Percentiles rank a stretch among this genome's conserved stretches.
phyloP scores from a whole-genome alignment of 805 yeast genomes.

The Saturnispora sekii region DNA sequence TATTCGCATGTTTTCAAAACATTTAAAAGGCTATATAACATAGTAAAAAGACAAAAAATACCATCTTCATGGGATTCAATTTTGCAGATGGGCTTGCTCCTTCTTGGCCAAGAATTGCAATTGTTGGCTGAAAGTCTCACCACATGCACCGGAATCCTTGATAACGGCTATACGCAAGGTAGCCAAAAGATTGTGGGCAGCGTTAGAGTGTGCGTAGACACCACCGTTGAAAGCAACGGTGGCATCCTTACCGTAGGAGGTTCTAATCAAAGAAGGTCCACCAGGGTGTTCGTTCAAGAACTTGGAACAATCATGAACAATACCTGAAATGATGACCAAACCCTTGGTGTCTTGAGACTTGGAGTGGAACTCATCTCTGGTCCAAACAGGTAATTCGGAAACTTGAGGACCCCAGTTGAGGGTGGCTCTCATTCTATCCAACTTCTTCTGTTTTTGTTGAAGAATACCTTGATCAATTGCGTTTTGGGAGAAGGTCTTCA shows the following conservation, averaged over 20 bases:
- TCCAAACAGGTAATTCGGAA: slow-evolving; percentile 64
- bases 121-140: slow-evolving; percentile 45
- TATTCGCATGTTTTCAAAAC: too few relatives aligned
- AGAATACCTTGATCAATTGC: slow-evolving; percentile 75
- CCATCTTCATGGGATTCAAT: not conserved
- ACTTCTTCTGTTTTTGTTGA: slow-evolving; percentile 77
- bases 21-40: too few relatives aligned
- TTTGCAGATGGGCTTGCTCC: slow-evolving; percentile 8
- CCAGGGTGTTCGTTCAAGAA: slow-evolving; percentile 78
- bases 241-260: slow-evolving; percentile 74
- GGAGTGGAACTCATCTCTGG: slow-evolving; percentile 47
- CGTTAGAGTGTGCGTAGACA: slow-evolving; percentile 76
- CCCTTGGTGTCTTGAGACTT: slow-evolving; percentile 43
- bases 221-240: slow-evolving; percentile 81
- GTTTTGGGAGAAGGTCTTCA: slow-evolving; percentile 68
- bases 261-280: slow-evolving; percentile 62
- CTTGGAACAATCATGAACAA: slow-evolving; percentile 63
- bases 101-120: slow-evolving; percentile 20
- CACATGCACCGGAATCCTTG: slow-evolving; percentile 52
- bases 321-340: slow-evolving; percentile 63
- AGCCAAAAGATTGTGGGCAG: slow-evolving; percentile 76
- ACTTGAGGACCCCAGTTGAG: slow-evolving; percentile 72
- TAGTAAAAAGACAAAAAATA: too few relatives aligned
- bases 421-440: slow-evolving; percentile 49
- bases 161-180: slow-evolving; percentile 77